Percentiles rank a stretch among this genome's conserved stretches.
phyloP scores from a whole-genome alignment of 2,329 filamentous ascomycete genomes.

The Pyrenophora teres region DNA sequence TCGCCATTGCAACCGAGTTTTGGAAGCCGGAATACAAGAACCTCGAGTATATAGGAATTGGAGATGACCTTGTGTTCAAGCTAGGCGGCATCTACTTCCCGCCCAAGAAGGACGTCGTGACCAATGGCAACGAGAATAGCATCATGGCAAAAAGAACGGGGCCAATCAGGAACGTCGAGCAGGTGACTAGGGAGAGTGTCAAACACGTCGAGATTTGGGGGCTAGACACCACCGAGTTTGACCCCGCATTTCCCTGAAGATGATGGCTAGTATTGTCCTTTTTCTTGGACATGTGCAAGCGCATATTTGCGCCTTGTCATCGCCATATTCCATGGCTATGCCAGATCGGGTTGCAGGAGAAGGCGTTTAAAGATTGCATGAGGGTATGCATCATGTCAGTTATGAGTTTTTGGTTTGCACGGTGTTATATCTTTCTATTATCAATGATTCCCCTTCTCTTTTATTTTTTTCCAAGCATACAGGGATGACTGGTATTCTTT shows the following conservation, averaged over 20 bases:
- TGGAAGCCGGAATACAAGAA: slow-evolving; percentile 42
- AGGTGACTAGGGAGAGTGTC: slow-evolving; percentile 44
- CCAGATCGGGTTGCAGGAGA: too few relatives aligned
- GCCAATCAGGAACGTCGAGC: slow-evolving; percentile 38
- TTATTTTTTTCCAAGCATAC: too few relatives aligned
- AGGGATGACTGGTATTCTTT: too few relatives aligned
- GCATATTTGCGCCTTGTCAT: too few relatives aligned
- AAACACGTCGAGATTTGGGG: slow-evolving; percentile 53
- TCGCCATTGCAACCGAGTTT: slow-evolving; percentile 40
- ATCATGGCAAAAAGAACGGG: slow-evolving; percentile 35
- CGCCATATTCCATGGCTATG: too few relatives aligned
- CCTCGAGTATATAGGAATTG: slow-evolving; percentile 49
- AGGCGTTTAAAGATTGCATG: too few relatives aligned
- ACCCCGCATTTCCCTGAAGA: slow-evolving; percentile 32
- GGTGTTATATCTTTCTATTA: too few relatives aligned
- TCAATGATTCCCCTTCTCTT: too few relatives aligned
- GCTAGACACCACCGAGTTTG: slow-evolving; percentile 47
- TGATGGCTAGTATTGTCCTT: too few relatives aligned
- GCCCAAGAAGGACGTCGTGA: slow-evolving; percentile 14
- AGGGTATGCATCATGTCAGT: too few relatives aligned
- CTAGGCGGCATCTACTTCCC: slow-evolving; percentile 41
- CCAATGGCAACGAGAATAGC: slow-evolving; percentile 25
- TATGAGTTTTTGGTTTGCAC: too few relatives aligned
- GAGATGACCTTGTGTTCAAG: slow-evolving; percentile 44
- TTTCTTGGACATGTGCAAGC: not conserved